phyloP scores from a whole-genome alignment of 2,329 filamentous ascomycete genomes.

The Triangularia setosa region DNA sequence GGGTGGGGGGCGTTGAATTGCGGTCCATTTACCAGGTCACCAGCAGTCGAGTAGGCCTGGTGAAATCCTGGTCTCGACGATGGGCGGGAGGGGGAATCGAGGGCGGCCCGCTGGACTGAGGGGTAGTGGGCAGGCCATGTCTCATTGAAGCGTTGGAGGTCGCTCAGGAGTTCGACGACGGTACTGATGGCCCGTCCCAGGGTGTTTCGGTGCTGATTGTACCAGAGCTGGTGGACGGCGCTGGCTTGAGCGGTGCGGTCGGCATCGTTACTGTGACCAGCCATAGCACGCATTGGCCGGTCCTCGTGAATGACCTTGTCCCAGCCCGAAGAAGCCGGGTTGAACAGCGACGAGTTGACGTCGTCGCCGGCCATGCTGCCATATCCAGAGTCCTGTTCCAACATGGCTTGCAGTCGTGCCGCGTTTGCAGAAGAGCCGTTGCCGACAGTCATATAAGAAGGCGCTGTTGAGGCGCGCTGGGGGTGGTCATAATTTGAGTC shows the following conservation, averaged over 20 bases:
- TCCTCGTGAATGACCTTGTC: slow-evolving; percentile 41
- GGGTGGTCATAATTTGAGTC: slow-evolving; percentile 12
- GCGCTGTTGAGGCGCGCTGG: slow-evolving; percentile 22
- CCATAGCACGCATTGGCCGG: slow-evolving; percentile 41
- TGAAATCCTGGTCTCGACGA: slow-evolving; percentile 58
- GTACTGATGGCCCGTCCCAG: slow-evolving; percentile 84
- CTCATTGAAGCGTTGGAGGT: slow-evolving; percentile 82
- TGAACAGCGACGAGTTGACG: slow-evolving; percentile 31
- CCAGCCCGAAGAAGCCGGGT: slow-evolving; percentile 36
- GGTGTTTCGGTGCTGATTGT: slow-evolving; percentile 85
- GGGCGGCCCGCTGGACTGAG: slow-evolving; percentile 64
- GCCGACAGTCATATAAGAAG: slow-evolving; percentile 79
- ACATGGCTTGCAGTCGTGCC: slow-evolving; percentile 70
- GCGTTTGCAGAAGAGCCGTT: slow-evolving; percentile 77
- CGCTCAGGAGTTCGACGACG: slow-evolving; percentile 78
- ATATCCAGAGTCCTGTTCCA: slow-evolving; percentile 89
- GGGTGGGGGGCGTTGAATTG: slow-evolving; percentile 23
- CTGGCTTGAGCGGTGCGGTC: slow-evolving; percentile 69
- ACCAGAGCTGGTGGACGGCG: slow-evolving; percentile 88
- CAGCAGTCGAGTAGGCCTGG: slow-evolving; percentile 59
- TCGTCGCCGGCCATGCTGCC: slow-evolving; percentile 68
- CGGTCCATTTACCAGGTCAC: slow-evolving; percentile 41
- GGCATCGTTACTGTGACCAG: slow-evolving; percentile 46
- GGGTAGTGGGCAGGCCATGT: slow-evolving; percentile 96
- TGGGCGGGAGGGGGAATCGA: slow-evolving; percentile 39